These are phyloP conservation scores for Hygrophila difformis DNA, from an alignment of 257 asterid genomes.

Conservation along the genomic window DNA sequence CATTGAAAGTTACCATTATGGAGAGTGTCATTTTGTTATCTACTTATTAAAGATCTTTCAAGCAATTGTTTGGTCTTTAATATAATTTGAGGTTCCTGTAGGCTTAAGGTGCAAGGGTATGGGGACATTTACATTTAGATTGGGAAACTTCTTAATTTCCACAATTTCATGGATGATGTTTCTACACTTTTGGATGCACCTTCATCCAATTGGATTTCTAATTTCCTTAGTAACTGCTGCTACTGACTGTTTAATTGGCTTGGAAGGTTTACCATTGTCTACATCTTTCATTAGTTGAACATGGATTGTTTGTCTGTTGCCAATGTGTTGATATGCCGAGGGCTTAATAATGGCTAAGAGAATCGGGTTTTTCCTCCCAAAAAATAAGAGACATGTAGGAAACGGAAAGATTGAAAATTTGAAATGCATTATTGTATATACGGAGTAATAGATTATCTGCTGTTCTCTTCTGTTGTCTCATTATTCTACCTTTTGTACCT, in stretches of 20 bases:
- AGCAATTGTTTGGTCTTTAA: background rate
- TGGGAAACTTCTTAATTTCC: too few species aligned
- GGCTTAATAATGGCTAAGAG: too few species aligned
- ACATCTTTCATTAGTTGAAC: conserved; percentile 2
- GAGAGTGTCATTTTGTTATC: background rate
- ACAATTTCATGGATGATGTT: background rate
- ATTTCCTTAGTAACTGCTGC: background rate
- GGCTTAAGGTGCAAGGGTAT: too few species aligned
- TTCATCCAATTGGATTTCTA: conserved; percentile 4
- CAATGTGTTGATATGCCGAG: background rate
- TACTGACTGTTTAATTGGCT: background rate
- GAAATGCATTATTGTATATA: too few species aligned
- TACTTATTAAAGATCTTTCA: background rate
- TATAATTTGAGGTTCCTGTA: too few species aligned
- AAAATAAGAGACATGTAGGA: too few species aligned
- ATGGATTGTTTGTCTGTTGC: conserved; percentile 2
- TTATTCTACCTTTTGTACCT: conserved; percentile 1
- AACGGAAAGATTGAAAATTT: too few species aligned
- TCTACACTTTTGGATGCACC: background rate
- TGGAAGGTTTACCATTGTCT: conserved; percentile 7
- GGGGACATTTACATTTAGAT: too few species aligned
- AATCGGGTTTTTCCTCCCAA: too few species aligned
- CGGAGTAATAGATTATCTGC: too few species aligned
- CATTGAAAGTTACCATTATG: background rate
- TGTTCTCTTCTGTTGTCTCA: conserved; percentile 1